Evolutionary conservation across 306 rosid species (phyloP), one percentile per base, ranked within the genome.

Genomic region (Rosa chinensis): DNA sequence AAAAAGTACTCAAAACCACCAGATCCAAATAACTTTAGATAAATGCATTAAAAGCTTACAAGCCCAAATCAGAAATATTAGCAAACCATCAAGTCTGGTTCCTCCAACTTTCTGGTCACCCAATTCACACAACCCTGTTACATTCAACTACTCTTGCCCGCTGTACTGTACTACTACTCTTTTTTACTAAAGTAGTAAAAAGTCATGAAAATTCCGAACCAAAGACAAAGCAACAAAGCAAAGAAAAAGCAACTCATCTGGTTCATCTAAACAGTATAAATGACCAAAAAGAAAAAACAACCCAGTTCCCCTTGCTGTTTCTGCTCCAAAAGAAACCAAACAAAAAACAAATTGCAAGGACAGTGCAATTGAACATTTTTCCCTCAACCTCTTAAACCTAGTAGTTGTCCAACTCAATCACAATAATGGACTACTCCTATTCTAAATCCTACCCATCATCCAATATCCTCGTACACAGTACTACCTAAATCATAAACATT

Each of bases 181-280:
- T 69, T 81, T 50, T 82, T 76, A 78, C 85, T 53, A 39, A 72
- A 66, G 72, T 56, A 13, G 47, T 64, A 9, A 42, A 76, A 83
- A 40, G 74, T 55, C 40, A 43, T 23, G 70, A 82, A 53, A 81
- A 74, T 73, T 59, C 75, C 74, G 80, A 70, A 76, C 75, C 77
- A 77, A 73, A 78, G 80, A 81, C 70, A 88, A 89, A 77, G 85
- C 81, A 42, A 82, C 66, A 85, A 87, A 87, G 88, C 81, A 84
- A 87, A 87, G 86, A 83, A 77, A 74, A 37, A 37, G 80, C 75
- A 70, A 76, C 76, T 68, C 67, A 7, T 9, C 47, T 23, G 63
- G 43, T 74, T 81, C 66, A 56, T 64, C 64, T 17, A 3, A 17
- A 62, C 66, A n/a, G 66, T 45, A 20, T 20, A 32, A 39, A 74